Evolutionary conservation across 2,329 filamentous ascomycete genomes (phyloP).

Genomic region (Alternaria viburni): DNA sequence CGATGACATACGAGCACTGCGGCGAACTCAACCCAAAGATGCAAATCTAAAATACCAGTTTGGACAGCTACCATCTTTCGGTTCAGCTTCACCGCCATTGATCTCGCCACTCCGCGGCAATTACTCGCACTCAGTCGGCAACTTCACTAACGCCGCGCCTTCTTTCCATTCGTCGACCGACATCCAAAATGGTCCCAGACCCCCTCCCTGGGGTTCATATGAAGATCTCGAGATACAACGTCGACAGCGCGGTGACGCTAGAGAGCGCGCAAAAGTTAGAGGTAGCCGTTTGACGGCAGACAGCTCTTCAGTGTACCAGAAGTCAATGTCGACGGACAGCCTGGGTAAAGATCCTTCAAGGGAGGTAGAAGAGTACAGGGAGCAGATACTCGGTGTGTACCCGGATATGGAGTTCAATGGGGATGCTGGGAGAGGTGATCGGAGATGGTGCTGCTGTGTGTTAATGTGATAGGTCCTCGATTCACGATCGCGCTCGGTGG

Average conservation of each 20-base stretch:
- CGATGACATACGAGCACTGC: not conserved
- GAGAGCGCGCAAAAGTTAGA: slow-evolving; percentile 7
- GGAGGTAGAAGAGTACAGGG: slow-evolving; percentile 27
- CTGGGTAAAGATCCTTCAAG: slow-evolving; percentile 9
- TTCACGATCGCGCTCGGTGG: no score
- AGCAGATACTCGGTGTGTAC: slow-evolving; percentile 27
- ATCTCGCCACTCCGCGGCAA: not conserved
- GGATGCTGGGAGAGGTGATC: slow-evolving; percentile 6
- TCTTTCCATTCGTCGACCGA: not conserved
- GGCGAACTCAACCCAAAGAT: slow-evolving; percentile 15
- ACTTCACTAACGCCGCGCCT: not conserved
- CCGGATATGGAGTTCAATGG: slow-evolving; percentile 32
- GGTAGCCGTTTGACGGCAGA: not conserved
- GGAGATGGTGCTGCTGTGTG: slow-evolving; percentile 16
- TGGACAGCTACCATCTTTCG: slow-evolving; percentile 5
- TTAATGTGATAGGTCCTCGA: no score
- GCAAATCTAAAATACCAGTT: slow-evolving; percentile 16
- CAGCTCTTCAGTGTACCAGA: not conserved
- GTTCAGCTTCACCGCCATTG: not conserved
- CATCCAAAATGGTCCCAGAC: slow-evolving; percentile 12
- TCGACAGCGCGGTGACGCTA: slow-evolving; percentile 3
- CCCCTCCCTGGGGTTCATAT: slow-evolving; percentile 24
- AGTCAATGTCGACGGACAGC: not conserved
- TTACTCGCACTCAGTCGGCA: not conserved
- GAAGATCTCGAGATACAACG: slow-evolving; percentile 13